Percentiles rank a stretch among this genome's conserved stretches.
Conservation (phyloP, 768 basidiomycete genomes). For the Suillus decipiens region DNA sequence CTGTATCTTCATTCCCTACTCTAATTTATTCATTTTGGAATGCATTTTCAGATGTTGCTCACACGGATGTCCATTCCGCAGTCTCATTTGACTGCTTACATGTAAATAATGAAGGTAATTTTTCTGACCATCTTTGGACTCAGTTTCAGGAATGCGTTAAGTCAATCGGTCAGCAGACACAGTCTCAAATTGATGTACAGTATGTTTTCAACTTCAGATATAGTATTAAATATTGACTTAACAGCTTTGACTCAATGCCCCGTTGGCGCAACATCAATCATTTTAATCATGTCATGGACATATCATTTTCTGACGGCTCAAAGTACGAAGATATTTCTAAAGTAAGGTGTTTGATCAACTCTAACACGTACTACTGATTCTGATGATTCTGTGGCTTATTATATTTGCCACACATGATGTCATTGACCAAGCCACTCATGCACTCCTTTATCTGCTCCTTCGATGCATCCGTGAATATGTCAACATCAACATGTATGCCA, state of each 20-base stretch:
- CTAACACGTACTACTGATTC: neutral
- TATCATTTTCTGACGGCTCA: conserved; percentile 35
- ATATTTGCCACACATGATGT: conserved; percentile 32
- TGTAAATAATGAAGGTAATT: conserved; percentile 34
- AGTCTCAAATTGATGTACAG: conserved; percentile 20
- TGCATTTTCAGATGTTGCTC: conserved; percentile 38
- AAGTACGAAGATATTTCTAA: conserved; percentile 41
- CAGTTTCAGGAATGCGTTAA: conserved; percentile 24
- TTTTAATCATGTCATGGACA: conserved; percentile 27
- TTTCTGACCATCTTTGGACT: conserved; percentile 32
- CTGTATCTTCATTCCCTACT: too few species aligned
- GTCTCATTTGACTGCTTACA: conserved; percentile 43
- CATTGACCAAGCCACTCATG: conserved; percentile 13
- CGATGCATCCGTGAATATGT: conserved; percentile 32
- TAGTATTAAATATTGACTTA: neutral
- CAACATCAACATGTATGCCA: conserved; percentile 32
- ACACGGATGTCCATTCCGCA: conserved; percentile 36
- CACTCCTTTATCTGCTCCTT: conserved; percentile 28
- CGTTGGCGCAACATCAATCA: conserved; percentile 37
- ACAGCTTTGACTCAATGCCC: conserved; percentile 32
- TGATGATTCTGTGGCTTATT: conserved; percentile 23
- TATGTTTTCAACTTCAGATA: conserved; percentile 19
- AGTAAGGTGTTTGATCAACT: conserved; percentile 21
- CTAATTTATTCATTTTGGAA: conserved; percentile 14
- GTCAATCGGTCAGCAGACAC: conserved; percentile 11